Evolutionary conservation across 1,284 basidiomycete species (phyloP), one percentile per base, ranked within the genome.

Genomic region (Cystobasidium pallidum): DNA sequence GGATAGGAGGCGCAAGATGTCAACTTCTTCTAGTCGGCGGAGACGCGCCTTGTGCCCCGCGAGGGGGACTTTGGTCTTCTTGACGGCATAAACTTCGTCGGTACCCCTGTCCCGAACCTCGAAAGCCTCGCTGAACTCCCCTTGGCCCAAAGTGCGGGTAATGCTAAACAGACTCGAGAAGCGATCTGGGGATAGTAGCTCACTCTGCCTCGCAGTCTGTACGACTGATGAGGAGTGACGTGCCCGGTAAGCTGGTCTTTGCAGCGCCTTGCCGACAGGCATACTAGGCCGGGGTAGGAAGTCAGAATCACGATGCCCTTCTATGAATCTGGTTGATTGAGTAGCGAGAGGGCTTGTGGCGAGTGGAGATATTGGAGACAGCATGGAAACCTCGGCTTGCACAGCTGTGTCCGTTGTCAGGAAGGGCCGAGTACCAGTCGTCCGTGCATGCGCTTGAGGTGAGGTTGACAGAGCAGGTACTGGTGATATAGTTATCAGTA

Each of bases 101-200:
- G 82, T 78, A 45, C 83, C 82, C 3, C 90, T 88, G 77, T 88
- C 86, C 75, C 87, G 86, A 7, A 93, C 95, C 82, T 94, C 95
- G 82, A 94, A 88, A 15, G 94, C 95, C 76, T 91, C 90, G 49
- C 93, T 94, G 82, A 98, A 99, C 78, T 95, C 92, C 19, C 96
- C 96, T 70, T 89, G 88, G 3, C 96, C 96, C 21, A 98, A 85
- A 76, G 89, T 87, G 71, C 91, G 89, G 36, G 92, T 83, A 72
- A 91, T 88, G 30, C 88, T 85, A 80, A 96, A 98, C 54, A 90
- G 87, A 63, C 85, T 86, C 79, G 89, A 88, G 75, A 92, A 92
- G 51, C 86, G 85, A 26, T 74, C 75, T 51, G 73, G 71, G 17
- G 72, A 73, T 8, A 61, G 30, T 34, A 75, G 39, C 59, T 78